phyloP scores from a whole-genome alignment of 164 flowering plant species.

The Liquidambar formosana region DNA sequence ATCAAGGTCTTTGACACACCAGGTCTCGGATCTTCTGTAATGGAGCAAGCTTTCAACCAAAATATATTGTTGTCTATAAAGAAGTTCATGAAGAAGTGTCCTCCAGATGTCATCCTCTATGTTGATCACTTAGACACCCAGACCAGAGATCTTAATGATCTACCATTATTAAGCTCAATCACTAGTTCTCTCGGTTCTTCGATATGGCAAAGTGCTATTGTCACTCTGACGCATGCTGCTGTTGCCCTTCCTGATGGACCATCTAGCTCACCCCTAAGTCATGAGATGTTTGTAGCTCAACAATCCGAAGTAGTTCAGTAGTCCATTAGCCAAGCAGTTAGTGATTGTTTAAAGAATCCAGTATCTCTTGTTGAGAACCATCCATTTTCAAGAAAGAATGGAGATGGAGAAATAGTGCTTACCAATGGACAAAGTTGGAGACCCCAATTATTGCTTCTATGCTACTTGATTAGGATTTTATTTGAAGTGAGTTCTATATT shows the following conservation, averaged over 20 bases:
- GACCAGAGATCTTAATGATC: conserved; percentile 84
- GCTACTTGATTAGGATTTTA: conserved; percentile 83
- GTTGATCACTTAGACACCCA: conserved; percentile 79
- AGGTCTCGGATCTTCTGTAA: conserved; percentile 59
- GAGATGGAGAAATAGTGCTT: conserved; percentile 83
- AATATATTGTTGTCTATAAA: conserved; percentile 57
- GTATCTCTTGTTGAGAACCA: conserved; percentile 93
- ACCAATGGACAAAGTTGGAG: conserved; percentile 93
- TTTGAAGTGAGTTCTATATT: conserved; percentile 72
- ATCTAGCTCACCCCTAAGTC: conserved; percentile 79
- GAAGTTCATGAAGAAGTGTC: conserved; percentile 57
- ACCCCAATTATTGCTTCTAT: conserved; percentile 69
- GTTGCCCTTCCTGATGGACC: conserved; percentile 98
- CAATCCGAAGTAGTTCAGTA: conserved; percentile 86
- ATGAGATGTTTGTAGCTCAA: conserved; percentile 84
- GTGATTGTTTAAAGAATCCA: conserved; percentile 83
- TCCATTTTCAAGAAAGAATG: conserved; percentile 78
- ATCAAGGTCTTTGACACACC: conserved; percentile 80
- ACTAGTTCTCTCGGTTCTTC: conserved; percentile 61
- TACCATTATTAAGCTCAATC: conserved; percentile 70
- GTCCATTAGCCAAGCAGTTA: conserved; percentile 83
- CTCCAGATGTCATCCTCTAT: conserved; percentile 76
- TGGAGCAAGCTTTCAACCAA: conserved; percentile 61
- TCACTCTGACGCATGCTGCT: conserved; percentile 86
- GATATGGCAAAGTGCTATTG: conserved; percentile 82